Conservation (phyloP, 1,284 basidiomycete species). For the Cryptococcus wingfieldii region DNA sequence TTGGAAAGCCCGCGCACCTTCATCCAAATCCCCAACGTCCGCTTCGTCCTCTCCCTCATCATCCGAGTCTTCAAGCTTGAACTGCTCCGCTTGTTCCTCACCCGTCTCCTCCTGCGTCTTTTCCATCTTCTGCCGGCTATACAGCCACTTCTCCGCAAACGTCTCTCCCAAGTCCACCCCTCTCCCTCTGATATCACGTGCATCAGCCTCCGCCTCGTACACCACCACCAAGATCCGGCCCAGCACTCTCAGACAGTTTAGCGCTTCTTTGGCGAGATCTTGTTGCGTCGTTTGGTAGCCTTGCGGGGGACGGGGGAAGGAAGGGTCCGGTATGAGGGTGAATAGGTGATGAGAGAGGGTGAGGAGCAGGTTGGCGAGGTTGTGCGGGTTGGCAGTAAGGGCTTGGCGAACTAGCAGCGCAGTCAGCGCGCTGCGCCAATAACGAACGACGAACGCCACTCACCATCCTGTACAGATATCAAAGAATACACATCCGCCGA, state of each 20-base stretch:
- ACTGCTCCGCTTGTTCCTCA: slow-evolving; percentile 17
- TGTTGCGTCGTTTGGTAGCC: slow-evolving; percentile 44
- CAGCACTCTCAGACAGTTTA: slow-evolving; percentile 82
- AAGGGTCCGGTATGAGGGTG: slow-evolving; percentile 72
- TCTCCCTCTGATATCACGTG: slow-evolving; percentile 26
- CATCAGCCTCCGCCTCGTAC: slow-evolving; percentile 73
- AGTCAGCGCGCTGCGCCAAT: background rate
- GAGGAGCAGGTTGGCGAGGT: slow-evolving; percentile 73
- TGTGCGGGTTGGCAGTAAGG: slow-evolving; percentile 73
- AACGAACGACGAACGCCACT: slow-evolving; percentile 34
- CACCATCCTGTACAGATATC: slow-evolving; percentile 78
- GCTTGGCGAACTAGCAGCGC: slow-evolving; percentile 64
- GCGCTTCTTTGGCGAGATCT: slow-evolving; percentile 69
- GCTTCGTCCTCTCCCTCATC: slow-evolving; percentile 58
- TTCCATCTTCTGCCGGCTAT: slow-evolving; percentile 36
- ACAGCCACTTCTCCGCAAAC: slow-evolving; percentile 24
- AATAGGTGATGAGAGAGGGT: slow-evolving; percentile 71
- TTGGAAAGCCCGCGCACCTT: slow-evolving; percentile 56
- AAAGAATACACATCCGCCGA: slow-evolving; percentile 82
- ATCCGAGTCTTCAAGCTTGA: slow-evolving; percentile 44
- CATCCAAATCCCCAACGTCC: slow-evolving; percentile 53
- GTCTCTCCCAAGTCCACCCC: slow-evolving; percentile 17
- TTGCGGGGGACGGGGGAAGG: slow-evolving; percentile 70
- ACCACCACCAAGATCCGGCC: slow-evolving; percentile 80
- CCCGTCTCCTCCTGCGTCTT: slow-evolving; percentile 5